phyloP scores from a whole-genome alignment of 805 yeast genomes.

The Ogataea polymorpha region DNA sequence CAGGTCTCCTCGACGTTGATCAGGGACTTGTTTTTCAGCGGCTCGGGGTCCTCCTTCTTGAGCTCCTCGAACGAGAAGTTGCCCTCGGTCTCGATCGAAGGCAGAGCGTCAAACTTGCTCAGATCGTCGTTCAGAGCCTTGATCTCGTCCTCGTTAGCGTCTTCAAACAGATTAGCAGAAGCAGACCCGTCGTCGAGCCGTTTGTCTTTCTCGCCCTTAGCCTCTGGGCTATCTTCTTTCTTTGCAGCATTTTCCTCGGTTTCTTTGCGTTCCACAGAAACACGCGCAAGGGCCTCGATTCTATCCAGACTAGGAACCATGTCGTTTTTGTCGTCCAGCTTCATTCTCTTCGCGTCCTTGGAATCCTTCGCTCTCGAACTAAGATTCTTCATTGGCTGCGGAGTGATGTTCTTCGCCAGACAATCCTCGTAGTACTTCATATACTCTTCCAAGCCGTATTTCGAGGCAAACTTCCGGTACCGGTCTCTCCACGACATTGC shows the following conservation, averaged over 20 bases:
- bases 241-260: slow-evolving; percentile 18
- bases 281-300: slow-evolving; percentile 28
- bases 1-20: slow-evolving; percentile 23
- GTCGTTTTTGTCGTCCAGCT: slow-evolving; percentile 8
- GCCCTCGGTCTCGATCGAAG: slow-evolving; percentile 15
- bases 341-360: slow-evolving; percentile 22
- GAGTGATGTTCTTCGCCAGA: slow-evolving; percentile 35
- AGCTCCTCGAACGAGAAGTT: slow-evolving; percentile 23
- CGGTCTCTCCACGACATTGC: slow-evolving; percentile 81
- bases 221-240: slow-evolving; percentile 7
- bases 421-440: slow-evolving; percentile 49
- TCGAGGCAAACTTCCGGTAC: slow-evolving; percentile 63
- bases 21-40: slow-evolving; percentile 25
- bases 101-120: slow-evolving; percentile 17
- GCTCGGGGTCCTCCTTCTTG: slow-evolving; percentile 30
- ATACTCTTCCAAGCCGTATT: slow-evolving; percentile 60
- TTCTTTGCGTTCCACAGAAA: slow-evolving; percentile 27
- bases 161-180: slow-evolving; percentile 31
- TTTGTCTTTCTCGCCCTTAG: slow-evolving; percentile 8
- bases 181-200: slow-evolving; percentile 11
- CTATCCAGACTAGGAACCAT: slow-evolving; percentile 16
- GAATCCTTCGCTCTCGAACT: slow-evolving; percentile 44
- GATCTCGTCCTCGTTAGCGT: slow-evolving; percentile 32
- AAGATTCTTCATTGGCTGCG: slow-evolving; percentile 57
- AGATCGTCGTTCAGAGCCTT: slow-evolving; percentile 27